Evolutionary conservation across 1,139 yeast genomes (phyloP).

Genomic region (Blastobotrys aristatus): DNA sequence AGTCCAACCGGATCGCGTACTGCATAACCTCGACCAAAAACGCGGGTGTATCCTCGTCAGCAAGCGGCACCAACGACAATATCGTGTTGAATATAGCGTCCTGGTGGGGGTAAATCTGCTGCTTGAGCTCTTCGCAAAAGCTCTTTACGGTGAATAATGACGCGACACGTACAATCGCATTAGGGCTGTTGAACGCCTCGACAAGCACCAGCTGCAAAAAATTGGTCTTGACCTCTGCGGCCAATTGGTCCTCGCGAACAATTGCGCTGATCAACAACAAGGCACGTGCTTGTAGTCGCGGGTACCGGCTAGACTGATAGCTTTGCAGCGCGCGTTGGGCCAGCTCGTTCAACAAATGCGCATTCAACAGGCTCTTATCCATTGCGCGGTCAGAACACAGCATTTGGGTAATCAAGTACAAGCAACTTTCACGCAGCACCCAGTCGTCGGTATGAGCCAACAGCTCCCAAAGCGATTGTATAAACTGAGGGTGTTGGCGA

Average conservation of each 20-base stretch:
- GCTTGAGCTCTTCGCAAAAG: slow-evolving; percentile 2
- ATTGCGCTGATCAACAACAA: slow-evolving; percentile 17
- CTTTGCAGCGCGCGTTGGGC: background rate
- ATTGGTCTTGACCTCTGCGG: background rate
- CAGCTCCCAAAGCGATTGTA: slow-evolving; percentile 7
- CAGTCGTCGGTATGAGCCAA: slow-evolving; percentile 1
- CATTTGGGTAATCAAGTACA: slow-evolving; percentile 16
- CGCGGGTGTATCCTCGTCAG: slow-evolving; percentile 80
- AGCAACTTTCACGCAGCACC: slow-evolving; percentile 18
- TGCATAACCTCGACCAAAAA: slow-evolving; percentile 67
- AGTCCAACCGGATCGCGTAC: slow-evolving; percentile 47
- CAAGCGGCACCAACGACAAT: slow-evolving; percentile 48
- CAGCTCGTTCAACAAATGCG: background rate
- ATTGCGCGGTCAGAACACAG: slow-evolving; percentile 4
- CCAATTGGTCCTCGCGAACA: background rate
- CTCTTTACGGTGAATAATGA: slow-evolving; percentile 12
- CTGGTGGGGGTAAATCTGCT: slow-evolving; percentile 16
- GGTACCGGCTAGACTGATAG: slow-evolving; percentile 4
- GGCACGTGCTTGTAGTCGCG: slow-evolving; percentile 26
- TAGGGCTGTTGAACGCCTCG: slow-evolving; percentile 6
- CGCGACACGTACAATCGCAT: slow-evolving; percentile 13
- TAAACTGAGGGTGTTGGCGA: slow-evolving; percentile 7
- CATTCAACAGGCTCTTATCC: background rate
- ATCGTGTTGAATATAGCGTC: slow-evolving; percentile 37
- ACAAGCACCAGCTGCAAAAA: slow-evolving; percentile 7